Percentiles rank a stretch among this genome's conserved stretches.
Evolutionary conservation across 2,329 filamentous ascomycete genomes (phyloP).

Genomic region (Cercospora beticola): DNA sequence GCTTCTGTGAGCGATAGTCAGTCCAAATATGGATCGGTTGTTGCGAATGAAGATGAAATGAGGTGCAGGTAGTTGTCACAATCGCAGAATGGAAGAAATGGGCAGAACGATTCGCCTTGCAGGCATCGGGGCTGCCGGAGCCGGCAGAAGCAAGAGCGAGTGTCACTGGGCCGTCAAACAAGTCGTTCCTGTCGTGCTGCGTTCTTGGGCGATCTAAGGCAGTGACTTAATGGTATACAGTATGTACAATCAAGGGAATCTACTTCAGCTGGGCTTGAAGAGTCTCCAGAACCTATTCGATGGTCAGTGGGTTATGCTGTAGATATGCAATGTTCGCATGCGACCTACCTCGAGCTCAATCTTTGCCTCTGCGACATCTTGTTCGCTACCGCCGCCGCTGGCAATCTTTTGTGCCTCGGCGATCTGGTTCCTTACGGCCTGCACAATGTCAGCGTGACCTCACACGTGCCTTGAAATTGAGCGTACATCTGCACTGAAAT

Average conservation of each 20-base stretch:
- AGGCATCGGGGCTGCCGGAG: neutral
- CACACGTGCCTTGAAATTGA: neutral
- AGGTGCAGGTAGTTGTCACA: neutral
- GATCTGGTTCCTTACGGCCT: constrained; percentile 83
- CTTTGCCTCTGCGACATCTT: constrained; percentile 98
- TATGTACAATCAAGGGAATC: constrained; percentile 38
- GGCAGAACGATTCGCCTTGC: neutral
- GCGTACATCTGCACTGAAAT: constrained; percentile 81
- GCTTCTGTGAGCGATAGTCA: neutral
- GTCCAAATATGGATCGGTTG: neutral
- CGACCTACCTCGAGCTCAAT: constrained; percentile 83
- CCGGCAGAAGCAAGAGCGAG: neutral
- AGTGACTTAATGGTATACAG: constrained; percentile 27
- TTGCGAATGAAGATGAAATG: neutral
- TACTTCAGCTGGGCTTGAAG: constrained; percentile 81
- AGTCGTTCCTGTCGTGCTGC: neutral
- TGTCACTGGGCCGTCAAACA: neutral
- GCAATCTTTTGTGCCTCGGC: constrained; percentile 94
- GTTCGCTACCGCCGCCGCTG: constrained; percentile 85
- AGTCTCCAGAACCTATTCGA: constrained; percentile 71
- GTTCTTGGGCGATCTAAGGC: neutral
- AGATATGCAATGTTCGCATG: constrained; percentile 32
- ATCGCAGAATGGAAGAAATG: neutral
- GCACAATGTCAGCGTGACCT: constrained; percentile 2
- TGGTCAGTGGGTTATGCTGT: constrained; percentile 4